Conservation (phyloP, 164 flowering plant genomes). For the Vitis labrusca region DNA sequence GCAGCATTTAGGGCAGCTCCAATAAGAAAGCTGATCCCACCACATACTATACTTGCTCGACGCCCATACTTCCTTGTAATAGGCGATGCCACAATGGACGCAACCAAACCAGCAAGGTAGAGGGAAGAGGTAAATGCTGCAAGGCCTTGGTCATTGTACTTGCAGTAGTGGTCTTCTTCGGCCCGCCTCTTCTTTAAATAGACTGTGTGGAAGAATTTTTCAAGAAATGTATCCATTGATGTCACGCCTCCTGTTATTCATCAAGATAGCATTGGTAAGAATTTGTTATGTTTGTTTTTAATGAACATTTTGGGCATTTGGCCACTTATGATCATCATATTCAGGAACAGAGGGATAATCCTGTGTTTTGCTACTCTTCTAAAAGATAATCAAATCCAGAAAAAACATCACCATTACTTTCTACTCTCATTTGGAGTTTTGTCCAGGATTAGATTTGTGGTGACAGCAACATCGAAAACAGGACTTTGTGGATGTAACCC, state of each 20-base stretch:
- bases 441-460: no score
- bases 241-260: conserved; percentile 78
- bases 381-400: no score
- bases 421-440: no score
- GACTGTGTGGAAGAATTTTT: conserved; percentile 64
- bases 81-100: conserved; percentile 73
- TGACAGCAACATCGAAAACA: no score
- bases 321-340: no score
- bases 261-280: not conserved
- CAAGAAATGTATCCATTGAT: conserved; percentile 83
- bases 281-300: no score
- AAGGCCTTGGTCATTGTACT: conserved; percentile 75
- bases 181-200: conserved; percentile 49
- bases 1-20: conserved; percentile 78
- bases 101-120: conserved; percentile 82
- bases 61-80: conserved; percentile 75
- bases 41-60: conserved; percentile 63
- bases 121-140: conserved; percentile 88
- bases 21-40: conserved; percentile 70
- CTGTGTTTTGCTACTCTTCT: no score
- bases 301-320: no score
- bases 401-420: no score
- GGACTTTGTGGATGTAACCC: no score
- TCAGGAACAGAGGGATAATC: no score
- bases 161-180: conserved; percentile 85